phyloP scores from a whole-genome alignment of 257 asterid genomes.

The Plantago ovata region DNA sequence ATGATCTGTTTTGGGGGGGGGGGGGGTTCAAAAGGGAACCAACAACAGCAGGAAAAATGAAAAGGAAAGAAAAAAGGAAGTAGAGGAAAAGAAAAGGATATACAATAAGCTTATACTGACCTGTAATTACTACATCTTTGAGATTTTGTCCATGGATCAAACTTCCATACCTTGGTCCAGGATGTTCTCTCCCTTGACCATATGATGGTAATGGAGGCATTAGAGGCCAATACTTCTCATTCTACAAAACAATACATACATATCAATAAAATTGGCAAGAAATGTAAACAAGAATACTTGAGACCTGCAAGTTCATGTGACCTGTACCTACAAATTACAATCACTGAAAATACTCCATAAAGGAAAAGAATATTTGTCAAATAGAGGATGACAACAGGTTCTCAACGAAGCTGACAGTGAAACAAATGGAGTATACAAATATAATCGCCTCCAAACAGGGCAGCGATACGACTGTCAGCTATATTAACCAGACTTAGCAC shows the following conservation, averaged over 20 bases:
- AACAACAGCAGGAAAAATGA: too few relatives aligned
- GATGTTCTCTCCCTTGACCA: slow-evolving; percentile 92
- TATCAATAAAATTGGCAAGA: slow-evolving; percentile 1
- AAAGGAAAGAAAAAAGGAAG: background rate
- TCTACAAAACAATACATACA: slow-evolving; percentile 29
- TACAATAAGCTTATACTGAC: slow-evolving; percentile 28
- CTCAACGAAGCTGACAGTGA: background rate
- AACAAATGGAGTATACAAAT: background rate
- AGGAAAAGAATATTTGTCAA: background rate
- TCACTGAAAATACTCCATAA: background rate
- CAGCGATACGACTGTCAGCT: background rate
- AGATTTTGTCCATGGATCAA: slow-evolving; percentile 96
- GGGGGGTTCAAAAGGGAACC: too few relatives aligned
- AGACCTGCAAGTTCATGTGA: background rate
- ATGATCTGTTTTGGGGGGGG: too few relatives aligned
- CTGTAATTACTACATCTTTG: slow-evolving; percentile 84
- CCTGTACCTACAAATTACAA: background rate
- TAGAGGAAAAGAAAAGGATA: background rate
- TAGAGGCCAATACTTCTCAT: slow-evolving; percentile 85
- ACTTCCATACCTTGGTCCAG: slow-evolving; percentile 93
- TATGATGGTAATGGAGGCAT: slow-evolving; percentile 97
- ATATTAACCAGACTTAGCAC: too few relatives aligned
- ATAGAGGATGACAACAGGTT: background rate
- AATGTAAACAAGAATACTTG: slow-evolving; percentile 8
- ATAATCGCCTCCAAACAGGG: background rate